Base-by-base conservation (phyloP, 805 yeast genomes). In the Candida boidinii region DNA sequence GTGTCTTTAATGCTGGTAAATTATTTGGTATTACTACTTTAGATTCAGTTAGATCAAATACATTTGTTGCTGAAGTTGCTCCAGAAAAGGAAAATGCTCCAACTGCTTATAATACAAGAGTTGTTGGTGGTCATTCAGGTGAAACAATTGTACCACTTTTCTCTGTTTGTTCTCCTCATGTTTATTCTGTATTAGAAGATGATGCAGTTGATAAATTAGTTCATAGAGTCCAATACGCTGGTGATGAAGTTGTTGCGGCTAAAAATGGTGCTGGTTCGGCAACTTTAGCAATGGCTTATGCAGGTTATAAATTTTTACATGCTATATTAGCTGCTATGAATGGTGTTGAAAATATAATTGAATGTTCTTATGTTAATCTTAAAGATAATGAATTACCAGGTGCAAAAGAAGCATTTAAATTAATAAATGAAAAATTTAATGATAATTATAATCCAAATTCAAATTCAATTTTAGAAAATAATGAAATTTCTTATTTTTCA, bases 201-300 rank as follows among this genome's bases (percentile, higher is more conserved):
- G 64, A 55, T 34, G 53, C 51, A 55, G 53, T 48, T 53, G 79
- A 73, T 31, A 64, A 68, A 18, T 70, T 86, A 51, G 71, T 84
- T 56, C 73, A 85, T 72, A 79, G 95, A 64, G 84, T 87, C 60
- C 96, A 87, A 68, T 87, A 82, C 54, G 95, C 95, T 64, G 95
- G 95, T 68, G 95, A 85, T 56, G 95, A 85, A 70, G 94, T 85
- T 46, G 95, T 85, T 49, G 71, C 83, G 66, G 95, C 95, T 51
- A 85, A 85, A 72, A 76, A 83, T 54, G 95, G 95, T 62, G 86
- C 88, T 47, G 95, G 95, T 50, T 83, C 94, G 22, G 94, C 94
- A 47, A 85, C 95, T 40, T 70, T 85, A 49, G 85, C 95, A 42
- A 85, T 85, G 95, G 94, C 94, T 38, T 83, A 77, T 58, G 94